Conservation (phyloP, 257 asterid genomes). For the Misopates orontium region DNA sequence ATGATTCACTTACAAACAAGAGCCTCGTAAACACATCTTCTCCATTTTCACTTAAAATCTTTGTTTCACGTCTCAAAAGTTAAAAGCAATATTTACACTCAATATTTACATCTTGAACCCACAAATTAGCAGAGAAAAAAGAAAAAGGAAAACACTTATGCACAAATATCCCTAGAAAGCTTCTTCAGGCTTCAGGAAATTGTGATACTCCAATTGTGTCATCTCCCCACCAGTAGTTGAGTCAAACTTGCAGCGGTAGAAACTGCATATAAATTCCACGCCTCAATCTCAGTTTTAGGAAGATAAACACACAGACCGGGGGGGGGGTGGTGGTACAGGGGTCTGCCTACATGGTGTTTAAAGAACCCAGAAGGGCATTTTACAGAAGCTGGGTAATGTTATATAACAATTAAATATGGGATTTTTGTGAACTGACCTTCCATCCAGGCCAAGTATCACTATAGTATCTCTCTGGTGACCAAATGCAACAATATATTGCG, state of each 20-base stretch:
- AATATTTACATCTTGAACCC: conserved; percentile 35
- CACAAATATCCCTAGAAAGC: conserved; percentile 36
- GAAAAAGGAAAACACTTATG: not conserved
- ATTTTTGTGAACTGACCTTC: conserved; percentile 58
- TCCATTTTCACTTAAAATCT: conserved; percentile 9
- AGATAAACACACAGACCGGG: not conserved
- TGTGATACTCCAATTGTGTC: conserved; percentile 79
- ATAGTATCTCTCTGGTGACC: conserved; percentile 89
- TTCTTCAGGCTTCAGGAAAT: conserved; percentile 74
- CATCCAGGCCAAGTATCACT: conserved; percentile 89
- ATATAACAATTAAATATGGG: not conserved
- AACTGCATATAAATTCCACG: conserved; percentile 45
- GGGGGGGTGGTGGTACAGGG: no score
- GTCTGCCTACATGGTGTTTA: not conserved
- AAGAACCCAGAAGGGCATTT: not conserved
- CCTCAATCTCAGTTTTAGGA: not conserved
- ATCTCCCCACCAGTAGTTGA: conserved; percentile 77
- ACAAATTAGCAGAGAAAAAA: conserved; percentile 23
- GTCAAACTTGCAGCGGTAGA: conserved; percentile 76
- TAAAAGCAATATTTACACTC: conserved; percentile 24
- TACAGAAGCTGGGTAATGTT: not conserved
- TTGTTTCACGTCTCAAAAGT: not conserved
- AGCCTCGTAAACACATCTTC: not conserved
- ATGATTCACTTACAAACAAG: no score
- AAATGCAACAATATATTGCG: conserved; percentile 73